These are phyloP conservation scores for Hansenula lynferdii DNA, from an alignment of 1,139 yeast genomes.

Conservation along the genomic window DNA sequence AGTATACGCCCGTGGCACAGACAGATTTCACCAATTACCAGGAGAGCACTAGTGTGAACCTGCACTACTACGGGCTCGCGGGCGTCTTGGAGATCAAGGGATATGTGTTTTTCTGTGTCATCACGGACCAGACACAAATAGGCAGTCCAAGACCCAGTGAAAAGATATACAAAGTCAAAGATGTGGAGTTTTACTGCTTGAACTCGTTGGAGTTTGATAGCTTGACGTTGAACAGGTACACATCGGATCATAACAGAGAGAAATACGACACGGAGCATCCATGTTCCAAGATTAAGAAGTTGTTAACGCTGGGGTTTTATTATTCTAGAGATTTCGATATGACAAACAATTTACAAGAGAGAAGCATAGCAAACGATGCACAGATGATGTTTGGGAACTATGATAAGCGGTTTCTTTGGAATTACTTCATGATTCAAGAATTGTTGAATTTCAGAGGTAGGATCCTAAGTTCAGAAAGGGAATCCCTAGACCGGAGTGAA, in stretches of 20 bases:
- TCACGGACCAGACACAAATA: constrained; percentile 49
- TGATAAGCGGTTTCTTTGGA: constrained; percentile 63
- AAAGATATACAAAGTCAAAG: constrained; percentile 44
- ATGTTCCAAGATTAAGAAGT: constrained; percentile 50
- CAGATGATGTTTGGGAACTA: constrained; percentile 38
- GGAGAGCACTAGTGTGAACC: constrained; percentile 38
- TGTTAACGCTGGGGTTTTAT: constrained; percentile 61
- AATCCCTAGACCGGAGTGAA: constrained; percentile 48
- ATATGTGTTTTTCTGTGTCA: constrained; percentile 50
- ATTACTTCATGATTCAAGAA: constrained; percentile 51
- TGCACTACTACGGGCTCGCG: constrained; percentile 47
- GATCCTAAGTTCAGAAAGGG: constrained; percentile 44
- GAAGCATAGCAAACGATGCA: constrained; percentile 34
- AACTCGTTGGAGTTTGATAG: constrained; percentile 52
- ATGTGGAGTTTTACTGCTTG: constrained; percentile 60
- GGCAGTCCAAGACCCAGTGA: constrained; percentile 59
- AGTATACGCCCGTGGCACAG: constrained; percentile 38
- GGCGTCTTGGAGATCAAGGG: constrained; percentile 57
- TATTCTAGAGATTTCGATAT: constrained; percentile 64
- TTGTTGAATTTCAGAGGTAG: constrained; percentile 55
- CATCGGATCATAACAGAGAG: constrained; percentile 27
- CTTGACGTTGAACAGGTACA: constrained; percentile 22
- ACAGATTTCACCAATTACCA: constrained; percentile 36
- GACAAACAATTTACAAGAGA: constrained; percentile 55
- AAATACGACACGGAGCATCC: constrained; percentile 45